phyloP scores from a whole-genome alignment of 2,329 filamentous ascomycete species.

The Fusarium secorum region DNA sequence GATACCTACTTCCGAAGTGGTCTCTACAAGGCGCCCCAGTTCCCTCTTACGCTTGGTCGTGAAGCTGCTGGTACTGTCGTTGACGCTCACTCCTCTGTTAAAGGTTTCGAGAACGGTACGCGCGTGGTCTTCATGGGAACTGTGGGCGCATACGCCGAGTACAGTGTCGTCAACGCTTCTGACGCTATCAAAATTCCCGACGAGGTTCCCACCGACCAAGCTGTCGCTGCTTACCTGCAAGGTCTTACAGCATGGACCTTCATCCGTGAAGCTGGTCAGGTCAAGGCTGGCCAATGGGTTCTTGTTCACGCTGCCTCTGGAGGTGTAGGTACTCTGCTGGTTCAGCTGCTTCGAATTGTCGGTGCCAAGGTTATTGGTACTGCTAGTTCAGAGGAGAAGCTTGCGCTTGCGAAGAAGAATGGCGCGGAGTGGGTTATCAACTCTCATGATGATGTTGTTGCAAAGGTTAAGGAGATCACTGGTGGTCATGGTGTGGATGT shows the following conservation, averaged over 20 bases:
- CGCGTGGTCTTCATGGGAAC: constrained; percentile 73
- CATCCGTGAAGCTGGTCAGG: constrained; percentile 77
- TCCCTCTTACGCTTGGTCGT: constrained; percentile 80
- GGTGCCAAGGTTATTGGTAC: constrained; percentile 84
- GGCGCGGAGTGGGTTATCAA: constrained; percentile 78
- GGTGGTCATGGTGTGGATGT: constrained; percentile 75
- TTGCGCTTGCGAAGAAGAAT: constrained; percentile 70
- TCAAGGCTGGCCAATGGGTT: constrained; percentile 80
- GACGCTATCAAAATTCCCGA: constrained; percentile 71
- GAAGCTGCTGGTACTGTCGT: constrained; percentile 79
- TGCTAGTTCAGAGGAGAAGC: constrained; percentile 76
- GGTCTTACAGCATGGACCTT: constrained; percentile 84
- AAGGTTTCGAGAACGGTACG: constrained; percentile 70
- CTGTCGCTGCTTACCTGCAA: constrained; percentile 77
- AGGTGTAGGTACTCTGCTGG: constrained; percentile 78
- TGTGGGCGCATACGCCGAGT: constrained; percentile 62
- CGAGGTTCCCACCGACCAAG: constrained; percentile 65
- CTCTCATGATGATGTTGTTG: constrained; percentile 67
- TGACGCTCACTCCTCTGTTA: constrained; percentile 61
- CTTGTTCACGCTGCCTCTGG: constrained; percentile 88
- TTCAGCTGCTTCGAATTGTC: constrained; percentile 74
- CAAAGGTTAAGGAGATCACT: constrained; percentile 73
- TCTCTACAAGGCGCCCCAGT: constrained; percentile 72
- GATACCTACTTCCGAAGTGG: constrained; percentile 91
- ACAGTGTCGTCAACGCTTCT: constrained; percentile 60